These are phyloP conservation scores for Paraconiothyrium sp. DNA, from an alignment of 2,329 filamentous ascomycete species.

Conservation along the genomic window DNA sequence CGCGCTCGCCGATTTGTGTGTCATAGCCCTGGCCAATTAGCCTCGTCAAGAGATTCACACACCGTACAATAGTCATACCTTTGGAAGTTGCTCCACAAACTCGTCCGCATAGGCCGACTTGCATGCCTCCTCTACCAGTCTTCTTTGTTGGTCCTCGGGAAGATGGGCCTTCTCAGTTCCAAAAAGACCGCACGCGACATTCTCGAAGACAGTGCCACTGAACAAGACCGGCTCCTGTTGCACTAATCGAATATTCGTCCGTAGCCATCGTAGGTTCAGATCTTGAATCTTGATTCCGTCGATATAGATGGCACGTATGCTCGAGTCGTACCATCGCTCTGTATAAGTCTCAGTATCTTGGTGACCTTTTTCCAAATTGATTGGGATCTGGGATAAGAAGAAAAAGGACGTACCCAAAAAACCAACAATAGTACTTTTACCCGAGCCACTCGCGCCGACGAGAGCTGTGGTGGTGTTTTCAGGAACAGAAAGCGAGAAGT, in stretches of 20 bases:
- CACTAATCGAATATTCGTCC: conserved; percentile 89
- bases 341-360: conserved; percentile 33
- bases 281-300: conserved; percentile 71
- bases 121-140: conserved; percentile 66
- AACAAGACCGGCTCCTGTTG: conserved; percentile 41
- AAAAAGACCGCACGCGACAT: conserved; percentile 82
- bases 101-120: conserved; percentile 91
- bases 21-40: conserved; percentile 87
- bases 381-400: not conserved
- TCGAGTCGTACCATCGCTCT: conserved; percentile 64
- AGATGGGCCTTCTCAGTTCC: conserved; percentile 66
- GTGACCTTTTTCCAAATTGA: conserved; percentile 63
- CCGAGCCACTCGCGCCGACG: conserved; percentile 91
- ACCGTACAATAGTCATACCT: conserved; percentile 42
- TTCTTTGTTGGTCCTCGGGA: conserved; percentile 66
- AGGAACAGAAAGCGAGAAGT: conserved; percentile 79
- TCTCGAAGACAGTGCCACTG: conserved; percentile 61
- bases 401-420: conserved; percentile 53
- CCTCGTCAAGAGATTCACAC: conserved; percentile 45
- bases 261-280: conserved; percentile 87
- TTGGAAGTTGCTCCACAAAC: conserved; percentile 73
- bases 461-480: conserved; percentile 92
- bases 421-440: conserved; percentile 93
- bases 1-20: conserved; percentile 89
- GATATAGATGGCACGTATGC: conserved; percentile 34